Conservation (phyloP, 2,329 filamentous ascomycete species). For the Byssothecium circinans region DNA sequence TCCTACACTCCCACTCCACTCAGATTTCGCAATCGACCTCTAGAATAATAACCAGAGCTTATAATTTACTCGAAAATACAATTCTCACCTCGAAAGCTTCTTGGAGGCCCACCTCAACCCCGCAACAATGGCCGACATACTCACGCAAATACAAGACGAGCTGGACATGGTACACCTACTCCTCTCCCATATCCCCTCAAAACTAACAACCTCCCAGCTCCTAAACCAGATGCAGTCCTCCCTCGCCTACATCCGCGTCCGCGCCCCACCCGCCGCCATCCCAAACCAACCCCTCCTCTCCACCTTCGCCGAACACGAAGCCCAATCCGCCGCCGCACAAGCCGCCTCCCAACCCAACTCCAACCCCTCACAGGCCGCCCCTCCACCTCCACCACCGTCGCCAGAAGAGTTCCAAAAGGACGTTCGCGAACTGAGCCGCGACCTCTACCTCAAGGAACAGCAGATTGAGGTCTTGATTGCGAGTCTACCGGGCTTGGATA, state of each 20-base stretch:
- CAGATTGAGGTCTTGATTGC: conserved; percentile 79
- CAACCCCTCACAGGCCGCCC: conserved; percentile 16
- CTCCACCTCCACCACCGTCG: conserved; percentile 14
- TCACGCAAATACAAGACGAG: conserved; percentile 84
- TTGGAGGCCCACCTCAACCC: not conserved
- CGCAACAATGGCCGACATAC: conserved; percentile 66
- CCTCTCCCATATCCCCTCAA: not conserved
- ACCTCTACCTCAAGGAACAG: conserved; percentile 78
- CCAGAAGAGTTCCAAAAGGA: conserved; percentile 62
- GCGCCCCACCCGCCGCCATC: conserved; percentile 47
- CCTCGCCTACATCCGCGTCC: conserved; percentile 48
- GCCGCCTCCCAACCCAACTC: conserved; percentile 15
- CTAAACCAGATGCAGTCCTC: conserved; percentile 52
- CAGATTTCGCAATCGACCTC: no score
- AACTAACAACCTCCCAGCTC: conserved; percentile 36
- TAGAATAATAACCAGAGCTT: no score
- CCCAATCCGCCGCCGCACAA: conserved; percentile 24
- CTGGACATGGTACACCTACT: conserved; percentile 68
- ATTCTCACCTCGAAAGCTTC: no score
- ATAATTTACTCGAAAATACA: not conserved
- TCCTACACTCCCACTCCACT: not conserved
- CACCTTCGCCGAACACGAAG: conserved; percentile 35
- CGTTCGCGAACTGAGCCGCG: conserved; percentile 72
- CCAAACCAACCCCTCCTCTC: conserved; percentile 46
- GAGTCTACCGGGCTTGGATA: conserved; percentile 73